A percentile compares a stretch with the other conserved stretches of the same genome.
Evolutionary conservation across 2,329 filamentous ascomycete genomes (phyloP).

Genomic region (Sporothrix luriei): DNA sequence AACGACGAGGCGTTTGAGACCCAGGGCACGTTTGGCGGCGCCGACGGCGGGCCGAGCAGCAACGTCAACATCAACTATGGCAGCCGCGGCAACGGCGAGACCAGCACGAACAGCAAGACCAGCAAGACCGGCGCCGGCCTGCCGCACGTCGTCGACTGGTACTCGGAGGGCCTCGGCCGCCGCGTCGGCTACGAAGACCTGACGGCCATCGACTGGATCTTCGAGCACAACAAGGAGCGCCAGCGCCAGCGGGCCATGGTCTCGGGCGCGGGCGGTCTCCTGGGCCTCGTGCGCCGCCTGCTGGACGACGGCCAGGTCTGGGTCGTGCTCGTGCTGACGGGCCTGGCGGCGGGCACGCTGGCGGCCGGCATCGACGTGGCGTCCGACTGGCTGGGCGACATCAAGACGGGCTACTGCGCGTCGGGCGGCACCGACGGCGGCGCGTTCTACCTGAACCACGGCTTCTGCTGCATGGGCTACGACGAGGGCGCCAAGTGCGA

Average conservation of each 20-base stretch:
- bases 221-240: conserved; percentile 95
- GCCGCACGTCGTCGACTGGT: conserved; percentile 68
- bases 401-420: conserved; percentile 87
- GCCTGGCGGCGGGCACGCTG: conserved; percentile 77
- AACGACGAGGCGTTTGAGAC: conserved; percentile 29
- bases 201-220: conserved; percentile 99
- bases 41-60: conserved; percentile 1
- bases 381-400: conserved; percentile 88
- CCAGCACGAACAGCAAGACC: neutral
- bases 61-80: conserved; percentile 37
- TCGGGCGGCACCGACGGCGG: conserved; percentile 74
- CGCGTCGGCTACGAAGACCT: conserved; percentile 94
- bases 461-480: conserved; percentile 92
- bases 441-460: conserved; percentile 85
- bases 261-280: conserved; percentile 66
- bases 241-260: conserved; percentile 79
- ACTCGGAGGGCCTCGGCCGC: conserved; percentile 78
- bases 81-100: conserved; percentile 41
- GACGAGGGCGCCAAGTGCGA: conserved; percentile 78
- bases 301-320: conserved; percentile 89
- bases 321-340: conserved; percentile 83
- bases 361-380: conserved; percentile 88
- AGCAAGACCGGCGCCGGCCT: neutral
- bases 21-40: conserved; percentile 27
- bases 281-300: conserved; percentile 72